Evolutionary conservation across 768 basidiomycete species (phyloP).

Genomic region (Panellus pusillus): DNA sequence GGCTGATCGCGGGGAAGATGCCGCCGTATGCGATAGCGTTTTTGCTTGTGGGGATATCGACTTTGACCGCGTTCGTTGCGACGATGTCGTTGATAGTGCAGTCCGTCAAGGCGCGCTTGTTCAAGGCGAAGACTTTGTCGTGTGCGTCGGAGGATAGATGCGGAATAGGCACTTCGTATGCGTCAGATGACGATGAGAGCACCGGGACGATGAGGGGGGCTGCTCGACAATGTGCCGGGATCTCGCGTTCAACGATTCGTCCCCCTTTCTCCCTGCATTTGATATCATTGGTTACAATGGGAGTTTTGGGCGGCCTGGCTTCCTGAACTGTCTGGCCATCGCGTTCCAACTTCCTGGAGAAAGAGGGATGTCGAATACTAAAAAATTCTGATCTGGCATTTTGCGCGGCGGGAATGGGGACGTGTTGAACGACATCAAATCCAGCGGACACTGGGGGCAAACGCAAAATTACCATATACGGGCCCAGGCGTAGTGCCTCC

Average conservation of each 20-base stretch:
- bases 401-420: too few relatives aligned
- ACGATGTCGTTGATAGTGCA: conserved; percentile 42
- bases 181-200: conserved; percentile 19
- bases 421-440: too few relatives aligned
- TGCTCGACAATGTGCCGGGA: conserved; percentile 25
- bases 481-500: too few relatives aligned
- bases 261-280: conserved; percentile 27
- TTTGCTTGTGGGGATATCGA: conserved; percentile 30
- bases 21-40: conserved; percentile 40
- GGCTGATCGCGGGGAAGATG: conserved; percentile 41
- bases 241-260: conserved; percentile 25
- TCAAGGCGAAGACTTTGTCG: conserved; percentile 25
- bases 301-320: too few relatives aligned
- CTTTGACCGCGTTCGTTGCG: conserved; percentile 41
- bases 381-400: too few relatives aligned
- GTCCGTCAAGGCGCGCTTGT: conserved; percentile 32
- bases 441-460: not conserved
- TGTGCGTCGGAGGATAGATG: conserved; percentile 20
- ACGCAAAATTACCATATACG: not conserved
- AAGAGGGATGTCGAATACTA: too few relatives aligned
- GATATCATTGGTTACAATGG: conserved; percentile 10
- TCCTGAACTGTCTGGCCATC: not conserved
- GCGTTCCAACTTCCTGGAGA: too few relatives aligned
- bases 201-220: conserved; percentile 24
- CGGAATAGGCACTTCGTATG: conserved; percentile 25